These are phyloP conservation scores for Penicillium sp. DNA, from an alignment of 2,329 filamentous ascomycete species.

Conservation along the genomic window DNA sequence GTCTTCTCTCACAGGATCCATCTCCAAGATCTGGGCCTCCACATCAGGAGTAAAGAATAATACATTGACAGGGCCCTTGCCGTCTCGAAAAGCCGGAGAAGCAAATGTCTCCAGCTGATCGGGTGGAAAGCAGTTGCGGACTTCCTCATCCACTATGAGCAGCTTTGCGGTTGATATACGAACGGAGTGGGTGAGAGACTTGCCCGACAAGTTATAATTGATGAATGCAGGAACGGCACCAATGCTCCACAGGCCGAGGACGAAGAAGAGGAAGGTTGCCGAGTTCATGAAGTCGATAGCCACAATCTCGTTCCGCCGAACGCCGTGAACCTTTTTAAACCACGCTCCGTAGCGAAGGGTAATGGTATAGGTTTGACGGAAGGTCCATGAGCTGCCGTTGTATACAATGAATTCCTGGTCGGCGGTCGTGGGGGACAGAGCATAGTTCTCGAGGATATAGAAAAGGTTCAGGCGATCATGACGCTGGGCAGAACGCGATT, in stretches of 20 bases:
- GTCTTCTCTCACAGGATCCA: constrained; percentile 53
- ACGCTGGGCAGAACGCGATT: constrained; percentile 48
- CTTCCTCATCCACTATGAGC: constrained; percentile 65
- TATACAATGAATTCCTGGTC: constrained; percentile 60
- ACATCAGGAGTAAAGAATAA: constrained; percentile 58
- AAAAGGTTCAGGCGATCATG: constrained; percentile 65
- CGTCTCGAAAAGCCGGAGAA: constrained; percentile 39
- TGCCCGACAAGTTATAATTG: constrained; percentile 75
- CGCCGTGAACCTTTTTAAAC: constrained; percentile 60
- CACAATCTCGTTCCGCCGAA: constrained; percentile 70
- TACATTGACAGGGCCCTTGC: constrained; percentile 51
- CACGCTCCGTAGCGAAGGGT: constrained; percentile 70
- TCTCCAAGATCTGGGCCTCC: constrained; percentile 52
- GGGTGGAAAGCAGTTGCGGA: constrained; percentile 49
- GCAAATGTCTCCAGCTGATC: constrained; percentile 42
- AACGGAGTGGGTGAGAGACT: constrained; percentile 69
- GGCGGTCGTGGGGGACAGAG: constrained; percentile 51
- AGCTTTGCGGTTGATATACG: constrained; percentile 62
- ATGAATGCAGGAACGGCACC: constrained; percentile 80
- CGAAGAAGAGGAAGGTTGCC: constrained; percentile 69
- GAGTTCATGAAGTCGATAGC: constrained; percentile 79
- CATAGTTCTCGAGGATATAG: constrained; percentile 67
- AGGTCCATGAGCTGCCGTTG: constrained; percentile 66
- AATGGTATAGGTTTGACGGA: constrained; percentile 67
- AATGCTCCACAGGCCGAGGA: constrained; percentile 75